These are phyloP conservation scores for Xylaria arbuscula DNA, from an alignment of 2,329 filamentous ascomycete genomes.

Conservation along the genomic window DNA sequence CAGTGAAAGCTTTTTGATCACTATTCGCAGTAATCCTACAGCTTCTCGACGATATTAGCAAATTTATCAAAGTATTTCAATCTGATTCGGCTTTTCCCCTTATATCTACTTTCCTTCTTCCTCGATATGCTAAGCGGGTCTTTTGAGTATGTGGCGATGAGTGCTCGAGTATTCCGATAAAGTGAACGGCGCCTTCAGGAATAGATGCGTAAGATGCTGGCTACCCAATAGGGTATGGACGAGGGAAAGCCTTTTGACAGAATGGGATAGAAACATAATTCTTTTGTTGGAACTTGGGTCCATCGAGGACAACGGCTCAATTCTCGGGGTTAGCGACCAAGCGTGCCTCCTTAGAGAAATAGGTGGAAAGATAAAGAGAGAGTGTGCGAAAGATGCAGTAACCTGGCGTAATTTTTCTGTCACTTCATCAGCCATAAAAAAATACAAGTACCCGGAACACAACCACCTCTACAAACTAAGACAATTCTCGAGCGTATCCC, in stretches of 20 bases:
- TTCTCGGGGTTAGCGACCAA: not conserved
- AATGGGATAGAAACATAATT: not conserved
- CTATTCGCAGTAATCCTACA: too few relatives aligned
- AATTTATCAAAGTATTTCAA: too few relatives aligned
- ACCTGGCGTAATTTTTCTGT: not conserved
- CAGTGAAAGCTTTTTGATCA: too few relatives aligned
- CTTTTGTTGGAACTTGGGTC: not conserved
- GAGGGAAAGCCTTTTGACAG: not conserved
- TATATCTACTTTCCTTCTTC: not conserved
- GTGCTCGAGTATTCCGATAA: not conserved
- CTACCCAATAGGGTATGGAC: not conserved
- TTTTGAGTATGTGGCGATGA: too few relatives aligned
- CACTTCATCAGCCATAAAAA: not conserved
- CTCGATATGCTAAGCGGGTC: too few relatives aligned
- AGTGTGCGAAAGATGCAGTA: not conserved
- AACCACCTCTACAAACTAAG: not conserved
- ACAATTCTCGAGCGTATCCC: not conserved
- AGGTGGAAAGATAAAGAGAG: not conserved
- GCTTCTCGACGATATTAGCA: not conserved
- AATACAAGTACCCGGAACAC: not conserved
- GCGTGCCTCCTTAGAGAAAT: not conserved
- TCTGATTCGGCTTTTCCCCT: not conserved
- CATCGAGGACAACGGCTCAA: not conserved
- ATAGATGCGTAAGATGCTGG: not conserved
- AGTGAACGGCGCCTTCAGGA: not conserved